Evolutionary conservation across 139 green algal species (phyloP).

Genomic region (Tetraselmis chui): DNA sequence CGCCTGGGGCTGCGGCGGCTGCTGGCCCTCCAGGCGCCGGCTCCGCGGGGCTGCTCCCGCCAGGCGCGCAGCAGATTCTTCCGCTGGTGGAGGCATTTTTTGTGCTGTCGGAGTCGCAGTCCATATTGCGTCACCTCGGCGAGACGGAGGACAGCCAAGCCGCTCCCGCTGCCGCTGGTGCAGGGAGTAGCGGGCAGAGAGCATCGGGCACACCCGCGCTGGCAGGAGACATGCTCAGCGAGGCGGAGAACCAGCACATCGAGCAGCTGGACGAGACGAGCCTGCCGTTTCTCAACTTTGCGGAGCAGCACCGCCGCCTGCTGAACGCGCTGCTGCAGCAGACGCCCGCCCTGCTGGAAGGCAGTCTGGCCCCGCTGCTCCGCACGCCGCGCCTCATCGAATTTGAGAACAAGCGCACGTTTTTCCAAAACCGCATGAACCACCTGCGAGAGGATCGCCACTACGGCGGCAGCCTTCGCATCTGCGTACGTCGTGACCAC

Average conservation of each 20-base stretch:
- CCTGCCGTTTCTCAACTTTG: constrained; percentile 51
- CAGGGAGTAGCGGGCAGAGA: too few relatives aligned
- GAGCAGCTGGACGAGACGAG: background rate
- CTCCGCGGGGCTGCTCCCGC: constrained; percentile 48
- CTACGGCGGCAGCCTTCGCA: constrained; percentile 36
- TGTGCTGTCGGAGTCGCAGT: constrained; percentile 50
- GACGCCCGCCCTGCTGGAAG: constrained; percentile 69
- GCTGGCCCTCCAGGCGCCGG: background rate
- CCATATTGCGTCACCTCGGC: background rate
- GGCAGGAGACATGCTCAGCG: background rate
- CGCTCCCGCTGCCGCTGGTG: background rate
- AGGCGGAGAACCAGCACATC: background rate
- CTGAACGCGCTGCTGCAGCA: constrained; percentile 85
- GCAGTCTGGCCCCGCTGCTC: constrained; percentile 68
- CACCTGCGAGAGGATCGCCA: constrained; percentile 35
- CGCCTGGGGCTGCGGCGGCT: background rate
- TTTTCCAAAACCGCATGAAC: constrained; percentile 66
- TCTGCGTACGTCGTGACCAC: constrained; percentile 75
- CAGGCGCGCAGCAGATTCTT: constrained; percentile 63
- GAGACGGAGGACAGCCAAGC: too few relatives aligned
- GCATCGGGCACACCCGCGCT: background rate
- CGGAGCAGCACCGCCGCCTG: constrained; percentile 75
- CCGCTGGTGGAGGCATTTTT: constrained; percentile 92
- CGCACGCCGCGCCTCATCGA: constrained; percentile 79
- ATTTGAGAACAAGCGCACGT: constrained; percentile 96